These are phyloP conservation scores for Cinchona pubescens DNA, from an alignment of 257 asterid species.

Conservation along the genomic window DNA sequence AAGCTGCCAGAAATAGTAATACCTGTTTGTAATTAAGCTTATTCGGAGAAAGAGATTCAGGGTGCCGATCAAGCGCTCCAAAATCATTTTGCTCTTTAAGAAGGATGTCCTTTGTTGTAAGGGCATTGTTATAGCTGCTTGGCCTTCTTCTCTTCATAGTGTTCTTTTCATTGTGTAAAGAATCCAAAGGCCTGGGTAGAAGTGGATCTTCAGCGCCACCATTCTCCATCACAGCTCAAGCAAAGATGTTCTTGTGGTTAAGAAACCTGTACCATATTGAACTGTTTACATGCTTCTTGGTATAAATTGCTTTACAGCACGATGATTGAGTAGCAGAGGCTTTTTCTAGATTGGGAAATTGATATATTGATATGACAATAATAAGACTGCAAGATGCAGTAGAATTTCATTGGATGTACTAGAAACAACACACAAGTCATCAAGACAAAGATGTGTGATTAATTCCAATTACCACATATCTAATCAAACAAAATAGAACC, in stretches of 20 bases:
- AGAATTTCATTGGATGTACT: background rate
- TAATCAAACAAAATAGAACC: background rate
- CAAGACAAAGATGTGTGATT: background rate
- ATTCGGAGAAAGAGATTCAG: slow-evolving; percentile 20
- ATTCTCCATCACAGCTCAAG: slow-evolving; percentile 35
- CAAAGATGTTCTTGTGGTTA: background rate
- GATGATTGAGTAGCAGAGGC: background rate
- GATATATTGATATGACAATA: background rate
- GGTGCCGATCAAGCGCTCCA: slow-evolving; percentile 19
- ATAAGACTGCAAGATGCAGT: background rate
- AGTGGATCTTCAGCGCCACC: slow-evolving; percentile 51
- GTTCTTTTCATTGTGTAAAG: slow-evolving; percentile 28
- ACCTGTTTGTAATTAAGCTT: slow-evolving; percentile 42
- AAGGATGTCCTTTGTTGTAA: slow-evolving; percentile 9
- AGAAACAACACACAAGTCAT: background rate
- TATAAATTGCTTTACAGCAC: background rate
- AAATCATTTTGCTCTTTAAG: slow-evolving; percentile 18
- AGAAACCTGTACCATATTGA: slow-evolving; percentile 1
- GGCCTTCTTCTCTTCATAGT: slow-evolving; percentile 32
- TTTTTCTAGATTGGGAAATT: background rate
- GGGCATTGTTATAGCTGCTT: slow-evolving; percentile 24
- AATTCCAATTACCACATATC: background rate
- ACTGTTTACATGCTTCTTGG: background rate
- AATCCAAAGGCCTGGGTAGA: slow-evolving; percentile 33
- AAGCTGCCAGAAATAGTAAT: slow-evolving; percentile 36